Conservation (phyloP, 164 flowering plant species). For the Nymphaea thermarum region DNA sequence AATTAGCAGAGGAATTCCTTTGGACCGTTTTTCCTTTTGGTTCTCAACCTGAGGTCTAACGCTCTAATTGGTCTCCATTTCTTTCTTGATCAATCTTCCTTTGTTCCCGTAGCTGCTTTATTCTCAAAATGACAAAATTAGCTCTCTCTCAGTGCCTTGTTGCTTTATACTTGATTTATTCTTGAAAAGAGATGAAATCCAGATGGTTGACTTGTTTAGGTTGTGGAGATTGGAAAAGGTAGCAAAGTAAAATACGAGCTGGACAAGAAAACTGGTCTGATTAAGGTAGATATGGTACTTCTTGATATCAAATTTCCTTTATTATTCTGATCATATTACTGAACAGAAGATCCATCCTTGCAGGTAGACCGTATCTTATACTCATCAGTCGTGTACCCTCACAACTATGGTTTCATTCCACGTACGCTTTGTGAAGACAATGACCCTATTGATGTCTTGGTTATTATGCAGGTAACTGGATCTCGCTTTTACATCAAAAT, state of each 20-base stretch:
- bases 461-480: constrained; percentile 73
- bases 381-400: constrained; percentile 92
- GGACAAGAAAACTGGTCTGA: constrained; percentile 74
- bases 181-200: too few relatives aligned
- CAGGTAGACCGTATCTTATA: constrained; percentile 87
- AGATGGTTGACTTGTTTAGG: constrained; percentile 23
- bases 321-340: constrained; percentile 1
- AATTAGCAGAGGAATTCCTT: too few relatives aligned
- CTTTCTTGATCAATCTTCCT: too few relatives aligned
- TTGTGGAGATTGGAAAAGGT: constrained; percentile 79
- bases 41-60: too few relatives aligned
- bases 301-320: background rate
- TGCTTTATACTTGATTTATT: too few relatives aligned
- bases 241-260: constrained; percentile 93
- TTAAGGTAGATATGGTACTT: constrained; percentile 27
- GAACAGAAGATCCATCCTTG: background rate
- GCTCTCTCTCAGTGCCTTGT: too few relatives aligned
- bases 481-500: too few relatives aligned
- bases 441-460: constrained; percentile 88
- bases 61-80: too few relatives aligned
- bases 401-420: constrained; percentile 91
- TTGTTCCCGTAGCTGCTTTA: too few relatives aligned
- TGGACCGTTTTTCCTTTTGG: too few relatives aligned
- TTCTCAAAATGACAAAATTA: too few relatives aligned
- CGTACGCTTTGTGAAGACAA: constrained; percentile 81